Base-by-base conservation (phyloP, 225 moss, liverwort and hornwort genomes). In the Pleurozium schreberi region DNA sequence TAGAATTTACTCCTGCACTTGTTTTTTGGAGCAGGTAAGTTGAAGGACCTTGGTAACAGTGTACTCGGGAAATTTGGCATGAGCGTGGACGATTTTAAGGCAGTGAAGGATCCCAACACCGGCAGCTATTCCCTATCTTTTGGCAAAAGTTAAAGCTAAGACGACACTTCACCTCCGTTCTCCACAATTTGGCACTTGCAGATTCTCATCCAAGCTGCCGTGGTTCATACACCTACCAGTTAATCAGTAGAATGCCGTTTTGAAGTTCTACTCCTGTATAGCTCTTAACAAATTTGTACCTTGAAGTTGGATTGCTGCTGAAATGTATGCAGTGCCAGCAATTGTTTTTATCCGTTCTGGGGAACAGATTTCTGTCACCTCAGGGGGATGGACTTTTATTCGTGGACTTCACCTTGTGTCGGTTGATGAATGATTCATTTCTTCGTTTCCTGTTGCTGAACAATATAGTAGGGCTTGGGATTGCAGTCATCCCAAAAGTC, bases 11-110 rank as follows among this genome's bases (percentile, higher is more conserved):
- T 82, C 40, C 14, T 75, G 42, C 23, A 25, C 62, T 30, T 42
- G 26, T 82, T 31, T 67, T 82, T 85, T 61, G 31, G 91, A 86
- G 86, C 90, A 95, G 95, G 94, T 77, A 95, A 95, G 79, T 81
- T 99, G 92, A 99, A 99, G 90, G 97, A 96, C 3, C 94, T 97
- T 22, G 98, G 98, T 42, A 99, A 99, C 91, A 96, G 89, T 33
- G 93, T 99, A 61, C 92, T 99, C 50, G 96, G 96, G 27, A 95
- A 93, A 82, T 97, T 99, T 64, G 98, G 97, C 73, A 95, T 97
- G 96, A 99, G 98, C 85, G 90, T 97, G 85, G 97, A 99, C 81
- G 97, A 99, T 87, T 99, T 99, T 80, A 96, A 99, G 93, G 92
- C 98, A 40, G 98, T 97, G 38, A 92, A 97, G 90, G 98, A 99